Evolutionary conservation across 495 filamentous ascomycete species (phyloP).

Genomic region (Aspergillus panamensis): DNA sequence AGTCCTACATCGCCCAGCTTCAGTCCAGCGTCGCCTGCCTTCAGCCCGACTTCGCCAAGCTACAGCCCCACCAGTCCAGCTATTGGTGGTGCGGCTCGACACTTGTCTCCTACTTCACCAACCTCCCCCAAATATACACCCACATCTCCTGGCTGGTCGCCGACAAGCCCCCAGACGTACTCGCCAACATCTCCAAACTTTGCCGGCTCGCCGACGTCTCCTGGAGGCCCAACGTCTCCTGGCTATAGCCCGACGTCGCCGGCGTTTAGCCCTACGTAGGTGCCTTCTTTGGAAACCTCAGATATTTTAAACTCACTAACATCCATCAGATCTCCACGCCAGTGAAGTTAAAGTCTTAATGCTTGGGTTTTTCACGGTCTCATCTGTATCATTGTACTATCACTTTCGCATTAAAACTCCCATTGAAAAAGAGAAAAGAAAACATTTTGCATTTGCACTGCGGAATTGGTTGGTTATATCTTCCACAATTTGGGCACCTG

Average conservation of each 20-base stretch:
- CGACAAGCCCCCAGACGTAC: constrained; percentile 66
- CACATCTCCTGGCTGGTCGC: constrained; percentile 66
- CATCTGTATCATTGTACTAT: constrained; percentile 43
- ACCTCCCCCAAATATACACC: constrained; percentile 75
- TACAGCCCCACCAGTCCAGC: constrained; percentile 69
- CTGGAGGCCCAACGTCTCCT: constrained; percentile 50
- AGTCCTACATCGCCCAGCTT: constrained; percentile 62
- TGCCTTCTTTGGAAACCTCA: background rate
- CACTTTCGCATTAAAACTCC: constrained; percentile 27
- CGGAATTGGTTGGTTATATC: constrained; percentile 45
- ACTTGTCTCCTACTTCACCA: constrained; percentile 62
- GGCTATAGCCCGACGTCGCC: constrained; percentile 57
- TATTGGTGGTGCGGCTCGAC: constrained; percentile 41
- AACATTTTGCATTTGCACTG: constrained; percentile 39
- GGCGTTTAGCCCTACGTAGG: constrained; percentile 46
- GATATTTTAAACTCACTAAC: constrained; percentile 20
- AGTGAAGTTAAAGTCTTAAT: constrained; percentile 31
- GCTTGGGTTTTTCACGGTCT: constrained; percentile 23
- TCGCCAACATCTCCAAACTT: constrained; percentile 74
- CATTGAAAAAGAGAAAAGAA: constrained; percentile 33
- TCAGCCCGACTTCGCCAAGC: constrained; percentile 58
- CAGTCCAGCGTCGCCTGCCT: constrained; percentile 57
- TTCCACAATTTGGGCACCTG: constrained; percentile 37
- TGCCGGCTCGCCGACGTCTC: constrained; percentile 55
- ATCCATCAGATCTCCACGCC: constrained; percentile 47